phyloP scores from a whole-genome alignment of 148 eudicot genomes.

The Chenopodium album region DNA sequence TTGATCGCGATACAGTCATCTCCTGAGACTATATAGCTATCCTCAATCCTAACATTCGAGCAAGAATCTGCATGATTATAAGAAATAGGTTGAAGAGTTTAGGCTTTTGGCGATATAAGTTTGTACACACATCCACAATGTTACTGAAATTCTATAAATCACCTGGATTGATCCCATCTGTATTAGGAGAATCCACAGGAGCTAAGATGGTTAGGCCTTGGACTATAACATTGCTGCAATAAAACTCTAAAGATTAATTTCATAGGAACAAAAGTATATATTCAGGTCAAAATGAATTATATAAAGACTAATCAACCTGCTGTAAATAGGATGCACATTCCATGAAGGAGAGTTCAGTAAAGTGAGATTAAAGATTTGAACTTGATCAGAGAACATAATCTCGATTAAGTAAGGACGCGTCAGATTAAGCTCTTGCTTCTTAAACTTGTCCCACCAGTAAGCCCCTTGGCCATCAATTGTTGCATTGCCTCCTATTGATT shows the following conservation, averaged over 20 bases:
- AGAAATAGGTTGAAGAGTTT: background rate
- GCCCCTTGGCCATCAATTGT: constrained; percentile 92
- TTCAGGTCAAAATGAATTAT: background rate
- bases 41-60: constrained; percentile 65
- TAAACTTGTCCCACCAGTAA: constrained; percentile 80
- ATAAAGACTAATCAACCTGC: constrained; percentile 50
- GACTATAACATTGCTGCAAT: constrained; percentile 65
- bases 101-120: background rate
- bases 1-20: constrained; percentile 90
- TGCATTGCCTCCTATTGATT: constrained; percentile 68
- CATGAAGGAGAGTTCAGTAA: constrained; percentile 85
- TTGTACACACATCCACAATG: background rate
- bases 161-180: constrained; percentile 97
- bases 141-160: background rate
- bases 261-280: background rate
- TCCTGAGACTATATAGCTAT: constrained; percentile 87
- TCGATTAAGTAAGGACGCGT: constrained; percentile 86
- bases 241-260: background rate
- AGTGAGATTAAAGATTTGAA: constrained; percentile 80
- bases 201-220: constrained; percentile 73
- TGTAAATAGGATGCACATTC: constrained; percentile 86
- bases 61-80: constrained; percentile 61
- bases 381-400: constrained; percentile 72
- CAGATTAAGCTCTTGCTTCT: constrained; percentile 46
- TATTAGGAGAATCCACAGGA: constrained; percentile 74